Evolutionary conservation across 169 alveolate species (phyloP).

Genomic region (Fabrea salina): DNA sequence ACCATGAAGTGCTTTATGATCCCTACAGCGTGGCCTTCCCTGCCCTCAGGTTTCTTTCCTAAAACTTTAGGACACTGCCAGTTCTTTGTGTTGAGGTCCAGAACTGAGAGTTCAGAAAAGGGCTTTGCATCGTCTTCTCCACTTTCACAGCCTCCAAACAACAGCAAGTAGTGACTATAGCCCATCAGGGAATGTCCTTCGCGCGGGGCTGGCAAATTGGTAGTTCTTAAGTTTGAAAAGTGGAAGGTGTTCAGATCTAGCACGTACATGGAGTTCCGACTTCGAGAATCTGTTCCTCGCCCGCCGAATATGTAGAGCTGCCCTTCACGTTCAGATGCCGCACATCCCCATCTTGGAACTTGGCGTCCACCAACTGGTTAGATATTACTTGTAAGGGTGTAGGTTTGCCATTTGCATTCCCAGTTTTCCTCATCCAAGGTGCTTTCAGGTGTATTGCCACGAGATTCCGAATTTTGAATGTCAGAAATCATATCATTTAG

Average conservation of each 20-base stretch:
- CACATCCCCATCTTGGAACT: constrained; percentile 26
- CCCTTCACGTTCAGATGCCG: not conserved
- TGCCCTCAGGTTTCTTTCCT: not conserved
- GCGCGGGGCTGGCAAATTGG: not conserved
- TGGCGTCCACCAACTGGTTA: constrained; percentile 1
- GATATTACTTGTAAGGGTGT: not conserved
- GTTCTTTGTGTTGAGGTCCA: not conserved
- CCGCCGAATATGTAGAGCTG: constrained; percentile 19
- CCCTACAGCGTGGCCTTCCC: constrained; percentile 17
- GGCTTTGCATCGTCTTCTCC: constrained; percentile 3
- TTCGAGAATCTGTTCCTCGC: constrained; percentile 24
- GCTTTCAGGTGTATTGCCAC: no score
- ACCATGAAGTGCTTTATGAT: not conserved
- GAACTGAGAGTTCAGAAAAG: not conserved
- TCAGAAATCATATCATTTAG: no score
- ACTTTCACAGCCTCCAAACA: constrained; percentile 31
- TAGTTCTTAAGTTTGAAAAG: not conserved
- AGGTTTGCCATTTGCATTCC: not conserved
- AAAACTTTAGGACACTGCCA: not conserved
- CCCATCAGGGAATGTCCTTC: constrained; percentile 27
- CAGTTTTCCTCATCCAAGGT: not conserved
- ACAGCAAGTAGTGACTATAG: not conserved
- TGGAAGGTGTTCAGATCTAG: not conserved
- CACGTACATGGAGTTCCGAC: not conserved
- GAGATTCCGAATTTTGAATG: no score